Evolutionary conservation across 495 filamentous ascomycete species (phyloP), one percentile per base, ranked within the genome.

Genomic region (Glutinoglossum americanum): DNA sequence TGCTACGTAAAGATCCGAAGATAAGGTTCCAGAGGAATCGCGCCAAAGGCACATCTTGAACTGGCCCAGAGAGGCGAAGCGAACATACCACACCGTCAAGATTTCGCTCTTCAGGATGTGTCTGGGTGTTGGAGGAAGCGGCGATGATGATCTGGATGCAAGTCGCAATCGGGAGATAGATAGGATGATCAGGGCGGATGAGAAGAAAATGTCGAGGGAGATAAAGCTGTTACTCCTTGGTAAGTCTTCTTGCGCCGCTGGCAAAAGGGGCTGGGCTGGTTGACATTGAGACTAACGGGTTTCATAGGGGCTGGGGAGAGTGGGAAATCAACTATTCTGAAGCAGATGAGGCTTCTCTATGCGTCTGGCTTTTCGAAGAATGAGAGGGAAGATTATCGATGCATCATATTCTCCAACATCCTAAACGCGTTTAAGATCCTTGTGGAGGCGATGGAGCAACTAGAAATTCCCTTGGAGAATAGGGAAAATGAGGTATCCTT

Each of bases 331-430:
- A 98, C 92, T 6, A 89, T 98, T 59, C 78, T 98, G 55, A 98
- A 98, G 73, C 92, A 98, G 75, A 98, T 98, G 92, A 89, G 90
- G 65, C 82, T 98, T 69, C 97, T 98, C 63, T 89, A 98, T 66
- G 83, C 87, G 44, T 79, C 87, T 67, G 92, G 93, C 23, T 97
- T 96, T 68, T 86, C 84, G 47, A 81, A 89, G 62, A 83, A 80
- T 62, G 92, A 98, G 68, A 84, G 90, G 62, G 80, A 89, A 61
- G 88, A 94, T 71, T 94, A 87, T 70, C 85, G 90, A 61, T 84
- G 85, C 44, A 88, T 97, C 65, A 92, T 98, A 60, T 96, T 95
- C 70, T 83, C 81, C 57, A 97, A 96, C 69, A 77, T 94, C 57
- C 76, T 94, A 57, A 82, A 87, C 64, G 88, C 89, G 0, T 86